Base-by-base conservation (phyloP, 2,329 filamentous ascomycete species). In the Alternaria dauci region DNA sequence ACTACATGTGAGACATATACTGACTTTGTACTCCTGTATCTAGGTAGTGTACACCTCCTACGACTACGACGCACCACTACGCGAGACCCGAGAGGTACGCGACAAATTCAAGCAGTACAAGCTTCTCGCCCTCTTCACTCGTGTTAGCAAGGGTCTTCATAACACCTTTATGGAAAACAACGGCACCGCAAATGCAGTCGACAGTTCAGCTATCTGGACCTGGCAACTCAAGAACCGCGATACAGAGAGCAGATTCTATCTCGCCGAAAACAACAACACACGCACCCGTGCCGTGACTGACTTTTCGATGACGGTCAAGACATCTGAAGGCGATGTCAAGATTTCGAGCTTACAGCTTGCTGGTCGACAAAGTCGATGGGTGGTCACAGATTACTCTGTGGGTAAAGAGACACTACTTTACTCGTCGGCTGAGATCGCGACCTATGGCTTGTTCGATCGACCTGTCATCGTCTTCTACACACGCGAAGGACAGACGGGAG, bases 51-150 rank as follows among this genome's bases (percentile, higher is more conserved):
- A 85, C 59, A 78, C 76, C 1, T 80, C 77, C 0, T 82, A 83
- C 43, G 81, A 82, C 53, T 83, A 82, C 56, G 77, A 79, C 8
- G 83, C 85, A 0, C 84, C 84, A 0, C 72, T 87, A 6, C 76
- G 84, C 18, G 85, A 87, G 69, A 86, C 84, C 4, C 79, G 85
- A 4, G 81, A 86, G 58, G 79, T 87, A 34, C 79, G 81, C 55
- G 78, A 82, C 48, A 87, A 87, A 59, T 76, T 86, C 39, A 84
- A 81, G 41, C 83, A 87, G 66, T 85, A 82, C 14, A 87, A 87
- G 63, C 76, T 87, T 6, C 76, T 87, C 41, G 82, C 81, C 1
- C 69, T 87, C 2, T 87, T 87, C 60, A 85, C 84, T 4, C 77
- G 83, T 26, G 82, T 85, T 4, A 85, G 83, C 0, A 74, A 75